A percentile compares a stretch with the other conserved stretches of the same genome.
phyloP scores from a whole-genome alignment of 1,139 yeast genomes.

The Pichiaceae sp. region DNA sequence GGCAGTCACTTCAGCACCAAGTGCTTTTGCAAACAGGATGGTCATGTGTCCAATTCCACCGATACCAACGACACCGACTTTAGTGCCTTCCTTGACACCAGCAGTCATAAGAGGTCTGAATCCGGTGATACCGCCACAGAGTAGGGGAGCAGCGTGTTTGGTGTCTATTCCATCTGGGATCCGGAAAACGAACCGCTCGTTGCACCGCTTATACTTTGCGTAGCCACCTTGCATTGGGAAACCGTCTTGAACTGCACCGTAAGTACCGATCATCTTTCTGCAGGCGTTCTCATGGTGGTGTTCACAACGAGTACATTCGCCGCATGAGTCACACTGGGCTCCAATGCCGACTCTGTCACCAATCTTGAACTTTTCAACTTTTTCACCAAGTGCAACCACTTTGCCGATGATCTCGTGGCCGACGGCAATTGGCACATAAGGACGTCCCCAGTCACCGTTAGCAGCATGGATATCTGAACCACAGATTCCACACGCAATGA shows the following conservation, averaged over 20 bases:
- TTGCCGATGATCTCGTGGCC: conserved; percentile 41
- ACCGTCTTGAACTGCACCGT: conserved; percentile 28
- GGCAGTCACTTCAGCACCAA: conserved; percentile 50
- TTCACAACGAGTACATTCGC: conserved; percentile 37
- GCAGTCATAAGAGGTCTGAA: conserved; percentile 43
- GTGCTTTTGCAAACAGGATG: conserved; percentile 43
- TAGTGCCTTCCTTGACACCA: conserved; percentile 29
- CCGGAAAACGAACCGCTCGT: conserved; percentile 40
- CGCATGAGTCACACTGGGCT: conserved; percentile 42
- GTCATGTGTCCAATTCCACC: conserved; percentile 59
- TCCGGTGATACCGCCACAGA: conserved; percentile 61
- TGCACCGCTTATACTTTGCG: conserved; percentile 45
- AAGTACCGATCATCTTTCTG: conserved; percentile 30
- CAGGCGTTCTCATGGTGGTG: conserved; percentile 40
- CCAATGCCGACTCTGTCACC: conserved; percentile 63
- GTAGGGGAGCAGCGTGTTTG: conserved; percentile 46
- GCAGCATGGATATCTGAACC: conserved; percentile 42
- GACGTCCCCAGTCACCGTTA: conserved; percentile 30
- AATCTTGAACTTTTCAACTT: conserved; percentile 33
- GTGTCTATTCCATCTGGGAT: conserved; percentile 44
- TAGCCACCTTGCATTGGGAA: conserved; percentile 49
- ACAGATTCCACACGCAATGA: conserved; percentile 51
- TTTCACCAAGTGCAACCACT: conserved; percentile 34
- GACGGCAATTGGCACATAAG: conserved; percentile 24
- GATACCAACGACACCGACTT: conserved; percentile 45